Percentiles rank a stretch among this genome's conserved stretches.
Conservation (phyloP, 345 rosid genomes). For the Angophora floribunda region DNA sequence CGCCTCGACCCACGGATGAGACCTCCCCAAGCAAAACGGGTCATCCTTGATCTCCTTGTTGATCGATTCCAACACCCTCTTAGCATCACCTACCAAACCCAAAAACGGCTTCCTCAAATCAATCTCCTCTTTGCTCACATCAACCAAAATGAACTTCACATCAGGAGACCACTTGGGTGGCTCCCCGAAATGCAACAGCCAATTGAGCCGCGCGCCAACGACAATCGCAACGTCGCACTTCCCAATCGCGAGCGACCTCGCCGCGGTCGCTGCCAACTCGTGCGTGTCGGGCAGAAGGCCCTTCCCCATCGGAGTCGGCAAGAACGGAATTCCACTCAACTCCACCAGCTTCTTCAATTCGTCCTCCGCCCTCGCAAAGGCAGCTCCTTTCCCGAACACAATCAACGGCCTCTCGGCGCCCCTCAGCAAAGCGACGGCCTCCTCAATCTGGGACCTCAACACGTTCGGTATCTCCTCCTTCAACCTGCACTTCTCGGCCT, state of each 20-base stretch:
- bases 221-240: slow-evolving; percentile 90
- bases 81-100: slow-evolving; percentile 84
- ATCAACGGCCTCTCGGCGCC: slow-evolving; percentile 82
- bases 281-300: slow-evolving; percentile 91
- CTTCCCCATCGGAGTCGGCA: slow-evolving; percentile 98
- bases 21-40: slow-evolving; percentile 78
- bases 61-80: slow-evolving; percentile 48
- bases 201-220: slow-evolving; percentile 91
- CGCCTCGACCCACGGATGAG: slow-evolving; percentile 78
- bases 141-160: slow-evolving; percentile 76
- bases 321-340: slow-evolving; percentile 71
- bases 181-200: slow-evolving; percentile 94
- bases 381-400: slow-evolving; percentile 94
- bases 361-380: slow-evolving; percentile 68
- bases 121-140: slow-evolving; percentile 71
- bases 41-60: slow-evolving; percentile 83
- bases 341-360: slow-evolving; percentile 70
- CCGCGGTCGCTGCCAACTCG: slow-evolving; percentile 79
- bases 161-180: slow-evolving; percentile 88
- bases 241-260: slow-evolving; percentile 93
- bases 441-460: slow-evolving; percentile 41
- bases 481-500: slow-evolving; percentile 6
- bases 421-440: slow-evolving; percentile 50
- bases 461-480: slow-evolving; percentile 3
- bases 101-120: slow-evolving; percentile 66